phyloP scores from a whole-genome alignment of 352 stramenopile genomes.

The Pythium oligandrum region DNA sequence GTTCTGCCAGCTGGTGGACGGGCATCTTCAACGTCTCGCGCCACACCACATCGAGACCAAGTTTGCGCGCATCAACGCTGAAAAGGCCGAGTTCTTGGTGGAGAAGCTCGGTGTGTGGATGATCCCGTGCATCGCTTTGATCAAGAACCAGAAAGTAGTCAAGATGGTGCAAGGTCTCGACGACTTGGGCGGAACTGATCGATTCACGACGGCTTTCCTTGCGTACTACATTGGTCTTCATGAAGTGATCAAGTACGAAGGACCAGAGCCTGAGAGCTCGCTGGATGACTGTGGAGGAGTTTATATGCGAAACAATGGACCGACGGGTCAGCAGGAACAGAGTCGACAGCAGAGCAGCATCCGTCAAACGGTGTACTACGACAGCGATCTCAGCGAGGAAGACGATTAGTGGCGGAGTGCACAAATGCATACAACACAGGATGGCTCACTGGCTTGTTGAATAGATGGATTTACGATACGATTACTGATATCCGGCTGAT shows the following conservation, averaged over 20 bases:
- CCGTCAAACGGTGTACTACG: constrained; percentile 81
- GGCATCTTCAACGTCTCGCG: constrained; percentile 88
- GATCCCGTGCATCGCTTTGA: constrained; percentile 94
- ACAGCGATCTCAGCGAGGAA: constrained; percentile 79
- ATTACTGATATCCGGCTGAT: no score
- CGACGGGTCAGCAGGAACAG: constrained; percentile 32
- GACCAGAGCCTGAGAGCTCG: constrained; percentile 62
- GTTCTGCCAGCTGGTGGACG: constrained; percentile 93
- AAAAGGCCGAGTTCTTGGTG: constrained; percentile 96
- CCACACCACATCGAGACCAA: constrained; percentile 91
- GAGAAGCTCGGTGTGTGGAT: constrained; percentile 94
- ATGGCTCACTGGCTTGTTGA: no score
- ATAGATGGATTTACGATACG: no score
- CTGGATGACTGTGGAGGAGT: constrained; percentile 60
- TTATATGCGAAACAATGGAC: constrained; percentile 38
- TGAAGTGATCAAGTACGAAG: constrained; percentile 96
- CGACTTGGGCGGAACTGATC: constrained; percentile 91
- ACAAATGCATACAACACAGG: not conserved
- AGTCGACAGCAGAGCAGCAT: constrained; percentile 60
- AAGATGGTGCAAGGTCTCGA: constrained; percentile 96
- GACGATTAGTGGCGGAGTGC: constrained; percentile 27
- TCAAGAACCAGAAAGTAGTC: constrained; percentile 94
- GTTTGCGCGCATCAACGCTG: constrained; percentile 95
- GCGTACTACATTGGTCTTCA: constrained; percentile 90
- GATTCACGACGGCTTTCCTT: constrained; percentile 91